Conservation (phyloP, 345 rosid species). For the Eucalyptus erythrocorys region DNA sequence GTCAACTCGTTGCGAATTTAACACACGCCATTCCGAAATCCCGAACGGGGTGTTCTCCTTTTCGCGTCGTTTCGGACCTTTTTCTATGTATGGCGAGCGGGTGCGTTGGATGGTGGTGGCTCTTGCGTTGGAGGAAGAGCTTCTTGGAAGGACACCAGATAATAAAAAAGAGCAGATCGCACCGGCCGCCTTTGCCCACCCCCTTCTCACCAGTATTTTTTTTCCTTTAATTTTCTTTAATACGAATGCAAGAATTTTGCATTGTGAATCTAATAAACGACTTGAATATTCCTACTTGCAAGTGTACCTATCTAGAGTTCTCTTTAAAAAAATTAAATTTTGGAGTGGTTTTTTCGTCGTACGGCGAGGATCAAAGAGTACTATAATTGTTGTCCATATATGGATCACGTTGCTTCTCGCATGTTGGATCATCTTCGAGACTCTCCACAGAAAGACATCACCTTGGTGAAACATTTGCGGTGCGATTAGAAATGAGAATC, state of each 20-base stretch:
- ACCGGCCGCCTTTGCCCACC: neutral
- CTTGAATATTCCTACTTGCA: neutral
- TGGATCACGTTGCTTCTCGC: neutral
- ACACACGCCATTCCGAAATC: neutral
- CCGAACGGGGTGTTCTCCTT: neutral
- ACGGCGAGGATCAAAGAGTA: neutral
- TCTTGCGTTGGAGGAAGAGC: slow-evolving; percentile 34
- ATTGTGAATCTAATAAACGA: neutral
- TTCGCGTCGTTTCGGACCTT: neutral
- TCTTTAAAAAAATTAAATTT: neutral
- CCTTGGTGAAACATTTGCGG: neutral
- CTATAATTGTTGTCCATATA: too few relatives aligned
- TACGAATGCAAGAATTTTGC: neutral
- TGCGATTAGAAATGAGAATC: neutral
- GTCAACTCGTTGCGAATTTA: neutral
- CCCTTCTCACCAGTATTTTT: neutral
- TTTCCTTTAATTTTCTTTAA: too few relatives aligned
- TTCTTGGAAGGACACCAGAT: slow-evolving; percentile 13
- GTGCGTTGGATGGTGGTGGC: slow-evolving; percentile 5
- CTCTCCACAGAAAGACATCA: neutral
- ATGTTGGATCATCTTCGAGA: neutral
- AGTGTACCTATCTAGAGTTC: neutral
- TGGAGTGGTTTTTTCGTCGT: neutral
- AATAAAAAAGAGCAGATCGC: neutral
- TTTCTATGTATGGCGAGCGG: neutral